Conservation (phyloP, 2,329 filamentous ascomycete species). For the Colletotrichum nymphaeae region DNA sequence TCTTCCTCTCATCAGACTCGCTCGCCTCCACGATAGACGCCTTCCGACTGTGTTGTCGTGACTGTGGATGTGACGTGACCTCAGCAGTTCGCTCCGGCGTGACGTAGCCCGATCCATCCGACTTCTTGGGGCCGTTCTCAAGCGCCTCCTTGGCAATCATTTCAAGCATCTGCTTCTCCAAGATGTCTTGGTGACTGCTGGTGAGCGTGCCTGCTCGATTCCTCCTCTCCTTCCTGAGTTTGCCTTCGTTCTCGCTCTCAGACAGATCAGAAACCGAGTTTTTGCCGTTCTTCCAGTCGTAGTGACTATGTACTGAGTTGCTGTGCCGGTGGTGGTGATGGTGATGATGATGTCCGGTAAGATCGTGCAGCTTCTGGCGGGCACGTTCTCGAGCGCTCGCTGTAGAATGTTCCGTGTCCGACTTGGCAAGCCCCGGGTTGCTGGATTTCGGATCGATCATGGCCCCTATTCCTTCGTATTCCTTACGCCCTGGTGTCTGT, state of each 20-base stretch:
- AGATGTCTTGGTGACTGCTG: conserved; percentile 62
- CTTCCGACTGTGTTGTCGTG: conserved; percentile 47
- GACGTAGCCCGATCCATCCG: conserved; percentile 10
- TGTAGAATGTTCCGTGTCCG: conserved; percentile 57
- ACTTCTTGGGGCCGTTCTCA: conserved; percentile 49
- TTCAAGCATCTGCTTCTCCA: conserved; percentile 72
- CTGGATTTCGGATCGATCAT: conserved; percentile 37
- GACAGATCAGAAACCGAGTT: conserved; percentile 71
- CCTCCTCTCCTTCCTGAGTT: conserved; percentile 46
- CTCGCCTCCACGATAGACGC: conserved; percentile 53
- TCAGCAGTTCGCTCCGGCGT: conserved; percentile 35
- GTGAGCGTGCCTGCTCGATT: conserved; percentile 59
- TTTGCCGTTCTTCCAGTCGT: conserved; percentile 64
- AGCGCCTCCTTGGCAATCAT: conserved; percentile 67
- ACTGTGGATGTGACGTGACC: conserved; percentile 42
- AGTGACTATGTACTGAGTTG: conserved; percentile 60
- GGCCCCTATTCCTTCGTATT: conserved; percentile 9
- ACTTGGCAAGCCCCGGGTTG: conserved; percentile 36
- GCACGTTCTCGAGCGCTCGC: conserved; percentile 69
- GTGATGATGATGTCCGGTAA: conserved; percentile 63
- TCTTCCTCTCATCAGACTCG: conserved; percentile 48
- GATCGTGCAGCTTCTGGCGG: conserved; percentile 68
- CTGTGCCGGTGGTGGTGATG: conserved; percentile 52
- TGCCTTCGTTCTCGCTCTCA: conserved; percentile 62
- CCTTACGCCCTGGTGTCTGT: conserved; percentile 7